phyloP scores from a whole-genome alignment of 768 basidiomycete species.

The Holtermanniella nyarrowii region DNA sequence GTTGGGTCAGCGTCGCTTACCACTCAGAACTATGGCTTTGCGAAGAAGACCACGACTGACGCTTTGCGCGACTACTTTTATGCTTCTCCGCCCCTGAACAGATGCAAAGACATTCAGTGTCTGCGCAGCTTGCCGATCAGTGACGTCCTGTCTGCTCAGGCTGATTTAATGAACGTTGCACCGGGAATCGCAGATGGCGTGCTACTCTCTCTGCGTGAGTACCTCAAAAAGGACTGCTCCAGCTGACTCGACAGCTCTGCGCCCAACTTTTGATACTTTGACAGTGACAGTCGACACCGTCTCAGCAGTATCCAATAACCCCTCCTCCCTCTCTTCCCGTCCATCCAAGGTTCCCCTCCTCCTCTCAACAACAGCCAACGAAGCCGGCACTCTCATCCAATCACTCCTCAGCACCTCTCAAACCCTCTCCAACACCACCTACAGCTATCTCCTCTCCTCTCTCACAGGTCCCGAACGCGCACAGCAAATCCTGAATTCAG shows the following conservation, averaged over 20 bases:
- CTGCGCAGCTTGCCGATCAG: conserved; percentile 47
- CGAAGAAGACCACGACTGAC: conserved; percentile 49
- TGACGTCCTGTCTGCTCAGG: conserved; percentile 51
- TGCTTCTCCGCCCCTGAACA: conserved; percentile 9
- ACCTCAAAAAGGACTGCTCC: not conserved
- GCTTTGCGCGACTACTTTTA: conserved; percentile 45
- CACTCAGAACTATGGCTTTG: conserved; percentile 60
- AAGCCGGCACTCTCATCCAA: conserved; percentile 56
- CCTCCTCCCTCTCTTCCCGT: conserved; percentile 50
- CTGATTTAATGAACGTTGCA: conserved; percentile 3
- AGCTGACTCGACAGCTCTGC: conserved; percentile 39
- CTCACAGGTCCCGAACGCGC: conserved; percentile 17
- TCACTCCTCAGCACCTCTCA: conserved; percentile 30
- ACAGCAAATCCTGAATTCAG: conserved; percentile 1
- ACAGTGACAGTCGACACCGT: conserved; percentile 52
- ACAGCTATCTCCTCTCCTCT: conserved; percentile 6
- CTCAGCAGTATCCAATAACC: conserved; percentile 43
- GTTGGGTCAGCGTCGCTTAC: not conserved
- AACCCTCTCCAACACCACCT: conserved; percentile 11
- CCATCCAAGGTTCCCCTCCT: conserved; percentile 52
- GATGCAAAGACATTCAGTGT: conserved; percentile 49
- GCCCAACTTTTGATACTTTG: conserved; percentile 44
- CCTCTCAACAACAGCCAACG: conserved; percentile 60
- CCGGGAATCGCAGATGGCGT: conserved; percentile 13
- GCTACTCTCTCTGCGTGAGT: conserved; percentile 20